These are phyloP conservation scores for Penicillium sclerotiorum DNA, from an alignment of 2,329 filamentous ascomycete species.

Conservation along the genomic window DNA sequence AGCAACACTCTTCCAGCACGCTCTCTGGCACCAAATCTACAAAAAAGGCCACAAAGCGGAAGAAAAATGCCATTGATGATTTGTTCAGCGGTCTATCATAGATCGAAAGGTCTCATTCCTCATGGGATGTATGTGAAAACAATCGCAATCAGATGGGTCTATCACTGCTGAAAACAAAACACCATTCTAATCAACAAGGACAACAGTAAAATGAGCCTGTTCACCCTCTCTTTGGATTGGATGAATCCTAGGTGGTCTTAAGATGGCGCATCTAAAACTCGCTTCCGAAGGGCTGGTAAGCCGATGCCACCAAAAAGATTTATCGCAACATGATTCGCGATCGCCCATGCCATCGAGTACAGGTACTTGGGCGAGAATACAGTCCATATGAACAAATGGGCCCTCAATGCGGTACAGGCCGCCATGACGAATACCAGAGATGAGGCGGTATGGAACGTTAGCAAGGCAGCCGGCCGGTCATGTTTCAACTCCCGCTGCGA, in stretches of 20 bases:
- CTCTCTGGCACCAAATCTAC: slow-evolving; percentile 2
- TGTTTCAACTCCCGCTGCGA: slow-evolving; percentile 18
- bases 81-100: slow-evolving; percentile 65
- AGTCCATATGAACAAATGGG: slow-evolving; percentile 97
- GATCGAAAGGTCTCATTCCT: no score
- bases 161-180: no score
- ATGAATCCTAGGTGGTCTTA: not conserved
- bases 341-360: slow-evolving; percentile 85
- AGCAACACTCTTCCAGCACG: no score
- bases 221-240: not conserved
- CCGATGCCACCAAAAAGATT: slow-evolving; percentile 63
- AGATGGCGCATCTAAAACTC: not conserved
- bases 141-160: no score
- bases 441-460: slow-evolving; percentile 71
- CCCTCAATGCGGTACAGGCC: slow-evolving; percentile 79
- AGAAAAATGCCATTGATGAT: slow-evolving; percentile 70
- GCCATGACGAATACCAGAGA: slow-evolving; percentile 77
- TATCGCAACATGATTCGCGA: slow-evolving; percentile 76
- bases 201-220: no score
- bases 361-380: slow-evolving; percentile 97
- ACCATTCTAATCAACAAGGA: no score
- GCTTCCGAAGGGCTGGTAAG: slow-evolving; percentile 12
- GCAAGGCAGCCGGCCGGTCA: slow-evolving; percentile 57
- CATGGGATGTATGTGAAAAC: no score
- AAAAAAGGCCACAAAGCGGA: slow-evolving; percentile 55